Percentiles rank a stretch among this genome's conserved stretches.
Evolutionary conservation across 148 eudicot species (phyloP).

Genomic region (Cornus controversa): DNA sequence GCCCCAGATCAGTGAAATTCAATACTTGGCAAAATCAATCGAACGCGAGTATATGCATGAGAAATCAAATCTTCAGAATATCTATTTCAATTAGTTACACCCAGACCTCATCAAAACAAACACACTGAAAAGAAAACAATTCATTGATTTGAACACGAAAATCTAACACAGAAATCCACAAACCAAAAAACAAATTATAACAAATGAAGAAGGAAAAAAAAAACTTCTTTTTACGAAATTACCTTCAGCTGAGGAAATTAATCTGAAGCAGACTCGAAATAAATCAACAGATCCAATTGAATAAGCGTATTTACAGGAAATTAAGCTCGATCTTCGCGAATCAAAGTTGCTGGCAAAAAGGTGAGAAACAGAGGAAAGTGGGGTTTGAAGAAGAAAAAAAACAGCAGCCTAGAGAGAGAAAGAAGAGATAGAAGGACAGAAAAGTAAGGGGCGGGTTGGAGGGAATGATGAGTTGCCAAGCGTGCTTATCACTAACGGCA

Average conservation of each 20-base stretch:
- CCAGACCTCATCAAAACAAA: neutral
- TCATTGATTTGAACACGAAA: neutral
- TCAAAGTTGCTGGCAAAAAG: constrained; percentile 1
- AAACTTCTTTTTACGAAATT: neutral
- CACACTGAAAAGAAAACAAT: neutral
- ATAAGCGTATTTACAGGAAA: constrained; percentile 7
- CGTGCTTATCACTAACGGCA: constrained; percentile 64
- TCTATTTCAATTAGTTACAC: neutral
- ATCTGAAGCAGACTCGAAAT: constrained; percentile 6
- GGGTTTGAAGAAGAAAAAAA: neutral
- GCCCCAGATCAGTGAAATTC: neutral
- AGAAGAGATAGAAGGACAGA: constrained; percentile 19
- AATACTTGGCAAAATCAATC: neutral
- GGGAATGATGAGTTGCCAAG: constrained; percentile 68
- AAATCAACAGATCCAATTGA: constrained; percentile 28
- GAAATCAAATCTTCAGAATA: constrained; percentile 14
- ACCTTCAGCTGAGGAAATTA: constrained; percentile 11
- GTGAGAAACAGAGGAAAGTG: constrained; percentile 13
- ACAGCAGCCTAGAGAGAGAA: neutral
- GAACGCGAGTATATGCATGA: neutral
- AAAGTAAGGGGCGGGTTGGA: constrained; percentile 24
- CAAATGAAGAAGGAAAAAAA: too few relatives aligned
- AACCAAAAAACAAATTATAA: too few relatives aligned
- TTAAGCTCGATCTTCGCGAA: constrained; percentile 10
- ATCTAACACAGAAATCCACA: too few relatives aligned